phyloP scores from a whole-genome alignment of 2,329 filamentous ascomycete genomes.

The Colletotrichum filicis region DNA sequence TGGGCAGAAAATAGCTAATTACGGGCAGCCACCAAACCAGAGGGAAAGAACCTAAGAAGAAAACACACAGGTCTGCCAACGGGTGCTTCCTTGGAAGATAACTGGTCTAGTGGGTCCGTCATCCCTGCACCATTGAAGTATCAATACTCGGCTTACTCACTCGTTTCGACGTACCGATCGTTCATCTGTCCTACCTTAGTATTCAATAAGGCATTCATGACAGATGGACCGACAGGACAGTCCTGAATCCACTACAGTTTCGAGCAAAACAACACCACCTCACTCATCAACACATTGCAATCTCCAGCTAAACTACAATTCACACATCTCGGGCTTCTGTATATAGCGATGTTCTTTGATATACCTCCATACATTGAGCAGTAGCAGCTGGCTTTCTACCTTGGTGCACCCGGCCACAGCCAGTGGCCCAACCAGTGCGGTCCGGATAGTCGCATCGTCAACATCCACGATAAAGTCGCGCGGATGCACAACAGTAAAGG shows the following conservation, averaged over 20 bases:
- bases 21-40: background rate
- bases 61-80: constrained; percentile 1
- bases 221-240: too few species aligned
- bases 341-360: background rate
- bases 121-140: background rate
- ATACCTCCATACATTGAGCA: too few species aligned
- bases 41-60: background rate
- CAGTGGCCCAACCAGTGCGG: background rate
- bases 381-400: background rate
- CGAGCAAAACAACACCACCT: too few species aligned
- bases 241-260: too few species aligned
- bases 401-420: background rate
- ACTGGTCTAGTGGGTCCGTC: background rate
- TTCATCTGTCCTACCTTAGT: background rate
- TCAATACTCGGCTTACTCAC: background rate
- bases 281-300: background rate
- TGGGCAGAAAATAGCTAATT: background rate
- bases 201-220: too few species aligned
- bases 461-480: background rate
- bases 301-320: background rate
- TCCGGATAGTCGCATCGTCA: too few species aligned
- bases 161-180: background rate
- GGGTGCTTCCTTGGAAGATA: constrained; percentile 25
- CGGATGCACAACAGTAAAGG: background rate
- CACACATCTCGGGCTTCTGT: too few species aligned